Evolutionary conservation across 176 grass and related monocot species (phyloP).

Genomic region (Saccharum officinarum): DNA sequence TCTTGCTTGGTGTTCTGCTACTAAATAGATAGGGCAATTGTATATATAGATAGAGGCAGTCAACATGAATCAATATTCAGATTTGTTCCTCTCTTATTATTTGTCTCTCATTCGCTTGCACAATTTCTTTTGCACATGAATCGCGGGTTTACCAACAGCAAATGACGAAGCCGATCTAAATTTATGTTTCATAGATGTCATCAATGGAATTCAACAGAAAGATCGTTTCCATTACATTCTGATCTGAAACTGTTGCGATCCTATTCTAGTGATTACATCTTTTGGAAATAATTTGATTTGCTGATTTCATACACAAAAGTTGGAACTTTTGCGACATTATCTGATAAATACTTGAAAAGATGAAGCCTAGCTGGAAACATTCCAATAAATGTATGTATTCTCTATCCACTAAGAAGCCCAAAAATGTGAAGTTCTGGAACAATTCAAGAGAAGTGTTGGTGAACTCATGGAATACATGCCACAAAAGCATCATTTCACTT

Average conservation of each 20-base stretch:
- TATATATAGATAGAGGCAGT: constrained; percentile 2
- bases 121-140: not conserved
- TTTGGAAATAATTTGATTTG: not conserved
- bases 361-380: not conserved
- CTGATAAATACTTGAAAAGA: constrained; percentile 1
- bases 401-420: not conserved
- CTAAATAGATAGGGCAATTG: constrained; percentile 28
- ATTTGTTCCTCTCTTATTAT: not conserved
- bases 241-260: not conserved
- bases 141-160: not conserved
- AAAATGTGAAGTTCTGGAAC: not conserved
- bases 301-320: not conserved
- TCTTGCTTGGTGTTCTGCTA: not conserved
- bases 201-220: not conserved
- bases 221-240: not conserved
- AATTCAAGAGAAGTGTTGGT: not conserved
- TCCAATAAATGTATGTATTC: not conserved
- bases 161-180: not conserved
- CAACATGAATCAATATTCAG: not conserved
- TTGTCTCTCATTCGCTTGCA: not conserved
- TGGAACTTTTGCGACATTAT: not conserved
- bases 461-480: not conserved
- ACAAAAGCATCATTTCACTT: not conserved
- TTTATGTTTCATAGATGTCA: not conserved
- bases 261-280: not conserved